These are phyloP conservation scores for Detonula confervacea DNA, from an alignment of 352 stramenopile genomes.

Conservation along the genomic window DNA sequence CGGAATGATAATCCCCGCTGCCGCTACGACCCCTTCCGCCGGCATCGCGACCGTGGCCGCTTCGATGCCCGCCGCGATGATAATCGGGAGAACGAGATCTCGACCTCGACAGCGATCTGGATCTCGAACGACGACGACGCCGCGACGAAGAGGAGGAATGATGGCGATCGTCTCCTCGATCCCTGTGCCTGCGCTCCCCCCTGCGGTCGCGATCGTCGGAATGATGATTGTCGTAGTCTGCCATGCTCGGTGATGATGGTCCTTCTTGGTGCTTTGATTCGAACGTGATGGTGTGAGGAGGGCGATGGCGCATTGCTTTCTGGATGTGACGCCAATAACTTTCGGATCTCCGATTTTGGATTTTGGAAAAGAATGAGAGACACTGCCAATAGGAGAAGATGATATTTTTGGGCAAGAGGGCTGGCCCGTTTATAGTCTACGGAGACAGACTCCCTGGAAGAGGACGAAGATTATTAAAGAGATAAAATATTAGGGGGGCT, in stretches of 20 bases:
- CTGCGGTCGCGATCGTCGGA: not conserved
- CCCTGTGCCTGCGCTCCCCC: not conserved
- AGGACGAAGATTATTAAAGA: too few species aligned
- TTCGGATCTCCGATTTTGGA: too few species aligned
- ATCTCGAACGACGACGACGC: conserved; percentile 15
- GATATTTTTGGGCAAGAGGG: too few species aligned
- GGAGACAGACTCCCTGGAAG: too few species aligned
- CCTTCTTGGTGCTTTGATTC: not conserved
- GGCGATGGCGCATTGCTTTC: too few species aligned
- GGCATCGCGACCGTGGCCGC: not conserved
- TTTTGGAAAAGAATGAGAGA: too few species aligned
- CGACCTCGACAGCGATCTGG: conserved; percentile 14
- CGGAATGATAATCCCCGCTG: not conserved
- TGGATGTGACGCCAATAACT: too few species aligned
- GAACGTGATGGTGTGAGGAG: not conserved
- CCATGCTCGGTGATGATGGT: too few species aligned
- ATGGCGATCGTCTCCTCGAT: not conserved
- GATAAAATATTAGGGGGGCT: too few species aligned
- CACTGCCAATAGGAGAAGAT: too few species aligned
- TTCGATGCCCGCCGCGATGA: conserved; percentile 3
- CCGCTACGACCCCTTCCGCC: not conserved
- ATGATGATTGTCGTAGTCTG: conserved; percentile 33
- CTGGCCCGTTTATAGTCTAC: too few species aligned
- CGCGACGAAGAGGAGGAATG: not conserved
- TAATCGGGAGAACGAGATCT: not conserved